Conservation (phyloP, 306 rosid genomes). For the Fagus sylvatica region DNA sequence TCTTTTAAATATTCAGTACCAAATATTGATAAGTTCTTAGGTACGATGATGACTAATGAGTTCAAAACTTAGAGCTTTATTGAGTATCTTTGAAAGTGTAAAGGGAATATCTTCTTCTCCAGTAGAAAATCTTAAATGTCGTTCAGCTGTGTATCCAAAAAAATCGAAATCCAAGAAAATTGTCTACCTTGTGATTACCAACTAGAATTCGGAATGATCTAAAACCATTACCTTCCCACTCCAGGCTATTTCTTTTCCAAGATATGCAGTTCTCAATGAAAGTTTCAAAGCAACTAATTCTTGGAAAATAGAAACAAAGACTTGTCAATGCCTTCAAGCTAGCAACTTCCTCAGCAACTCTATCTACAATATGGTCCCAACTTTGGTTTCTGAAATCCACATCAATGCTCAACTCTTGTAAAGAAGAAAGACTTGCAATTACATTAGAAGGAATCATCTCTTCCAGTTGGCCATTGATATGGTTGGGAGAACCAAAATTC, state of each 20-base stretch:
- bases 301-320: too few relatives aligned
- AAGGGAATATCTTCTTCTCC: neutral
- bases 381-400: neutral
- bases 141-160: conserved; percentile 1
- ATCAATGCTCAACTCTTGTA: neutral
- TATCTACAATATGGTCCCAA: neutral
- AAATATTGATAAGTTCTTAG: neutral
- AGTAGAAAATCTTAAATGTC: neutral
- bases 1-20: neutral
- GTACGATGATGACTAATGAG: neutral
- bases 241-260: neutral
- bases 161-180: neutral
- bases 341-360: neutral
- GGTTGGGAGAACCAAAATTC: neutral
- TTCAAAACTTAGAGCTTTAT: too few relatives aligned
- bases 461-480: neutral
- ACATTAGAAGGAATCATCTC: neutral
- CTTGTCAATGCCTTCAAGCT: too few relatives aligned
- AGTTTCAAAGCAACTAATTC: neutral
- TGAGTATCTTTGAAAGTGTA: neutral
- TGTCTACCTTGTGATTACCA: neutral
- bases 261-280: neutral
- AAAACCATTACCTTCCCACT: neutral
- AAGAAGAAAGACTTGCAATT: neutral
- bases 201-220: neutral